These are phyloP conservation scores for Suillus discolor DNA, from an alignment of 768 basidiomycete genomes.

Conservation along the genomic window DNA sequence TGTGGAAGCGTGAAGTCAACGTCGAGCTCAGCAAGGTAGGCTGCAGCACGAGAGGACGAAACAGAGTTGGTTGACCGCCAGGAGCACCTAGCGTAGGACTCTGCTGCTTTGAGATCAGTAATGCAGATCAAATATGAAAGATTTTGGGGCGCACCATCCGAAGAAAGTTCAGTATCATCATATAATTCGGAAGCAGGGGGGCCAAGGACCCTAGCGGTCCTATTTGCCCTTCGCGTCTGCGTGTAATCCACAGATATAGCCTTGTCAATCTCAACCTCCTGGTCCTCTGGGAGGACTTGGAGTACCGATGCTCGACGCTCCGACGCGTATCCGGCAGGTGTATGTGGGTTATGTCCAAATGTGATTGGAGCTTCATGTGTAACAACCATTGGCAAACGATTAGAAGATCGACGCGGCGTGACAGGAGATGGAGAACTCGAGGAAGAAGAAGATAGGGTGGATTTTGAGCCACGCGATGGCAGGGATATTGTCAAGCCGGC, in stretches of 20 bases:
- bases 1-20: conserved; percentile 30
- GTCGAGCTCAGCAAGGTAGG: conserved; percentile 34
- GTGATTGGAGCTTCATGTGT: conserved; percentile 25
- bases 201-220: conserved; percentile 23
- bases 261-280: conserved; percentile 34
- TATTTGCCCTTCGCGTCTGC: conserved; percentile 22
- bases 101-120: conserved; percentile 19
- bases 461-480: conserved; percentile 27
- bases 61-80: conserved; percentile 37
- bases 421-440: conserved; percentile 25
- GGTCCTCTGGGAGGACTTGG: conserved; percentile 54
- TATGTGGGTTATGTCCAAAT: conserved; percentile 33
- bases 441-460: conserved; percentile 25
- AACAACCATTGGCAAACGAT: conserved; percentile 24
- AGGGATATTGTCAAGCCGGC: conserved; percentile 9
- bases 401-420: conserved; percentile 17
- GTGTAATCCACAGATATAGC: neutral
- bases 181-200: conserved; percentile 13
- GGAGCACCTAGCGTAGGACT: conserved; percentile 26
- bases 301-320: conserved; percentile 32
- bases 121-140: neutral
- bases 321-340: conserved; percentile 9
- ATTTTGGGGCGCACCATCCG: neutral
- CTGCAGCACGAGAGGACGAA: conserved; percentile 18
- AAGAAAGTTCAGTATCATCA: conserved; percentile 10